Evolutionary conservation across 75 land plant species (phyloP).

Genomic region (Sequoia sempervirens): DNA sequence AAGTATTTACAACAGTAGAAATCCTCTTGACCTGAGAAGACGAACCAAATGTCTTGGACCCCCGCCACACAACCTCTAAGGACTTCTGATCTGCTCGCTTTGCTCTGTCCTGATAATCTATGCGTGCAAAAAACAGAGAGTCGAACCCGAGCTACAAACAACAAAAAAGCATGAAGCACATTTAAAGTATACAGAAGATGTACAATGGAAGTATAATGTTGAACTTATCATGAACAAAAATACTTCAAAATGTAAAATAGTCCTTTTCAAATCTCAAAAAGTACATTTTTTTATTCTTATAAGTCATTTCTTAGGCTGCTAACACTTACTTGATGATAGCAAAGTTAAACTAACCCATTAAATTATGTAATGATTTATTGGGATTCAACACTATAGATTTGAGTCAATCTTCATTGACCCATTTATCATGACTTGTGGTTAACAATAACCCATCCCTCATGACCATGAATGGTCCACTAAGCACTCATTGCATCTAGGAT

Average conservation of each 20-base stretch:
- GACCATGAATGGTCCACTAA: too few species aligned
- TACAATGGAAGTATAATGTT: not conserved
- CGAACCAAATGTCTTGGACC: slow-evolving; percentile 68
- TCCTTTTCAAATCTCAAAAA: not conserved
- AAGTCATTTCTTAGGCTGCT: not conserved
- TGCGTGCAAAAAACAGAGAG: slow-evolving; percentile 67
- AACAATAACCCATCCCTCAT: too few species aligned
- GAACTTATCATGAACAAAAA: not conserved
- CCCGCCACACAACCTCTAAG: slow-evolving; percentile 78
- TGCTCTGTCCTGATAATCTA: slow-evolving; percentile 78
- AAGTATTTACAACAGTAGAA: not conserved
- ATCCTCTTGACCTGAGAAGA: slow-evolving; percentile 43
- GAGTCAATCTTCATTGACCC: too few species aligned
- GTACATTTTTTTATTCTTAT: not conserved
- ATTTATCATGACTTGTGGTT: too few species aligned
- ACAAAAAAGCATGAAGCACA: not conserved
- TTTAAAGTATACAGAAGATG: not conserved
- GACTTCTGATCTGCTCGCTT: slow-evolving; percentile 51
- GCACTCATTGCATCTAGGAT: too few species aligned
- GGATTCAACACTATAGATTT: too few species aligned
- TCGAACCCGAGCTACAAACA: slow-evolving; percentile 67
- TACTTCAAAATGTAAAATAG: not conserved
- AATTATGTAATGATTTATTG: too few species aligned
- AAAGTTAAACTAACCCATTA: not conserved
- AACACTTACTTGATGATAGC: not conserved